Conservation (phyloP, 2,329 filamentous ascomycete species). For the Alternaria incomplexa region DNA sequence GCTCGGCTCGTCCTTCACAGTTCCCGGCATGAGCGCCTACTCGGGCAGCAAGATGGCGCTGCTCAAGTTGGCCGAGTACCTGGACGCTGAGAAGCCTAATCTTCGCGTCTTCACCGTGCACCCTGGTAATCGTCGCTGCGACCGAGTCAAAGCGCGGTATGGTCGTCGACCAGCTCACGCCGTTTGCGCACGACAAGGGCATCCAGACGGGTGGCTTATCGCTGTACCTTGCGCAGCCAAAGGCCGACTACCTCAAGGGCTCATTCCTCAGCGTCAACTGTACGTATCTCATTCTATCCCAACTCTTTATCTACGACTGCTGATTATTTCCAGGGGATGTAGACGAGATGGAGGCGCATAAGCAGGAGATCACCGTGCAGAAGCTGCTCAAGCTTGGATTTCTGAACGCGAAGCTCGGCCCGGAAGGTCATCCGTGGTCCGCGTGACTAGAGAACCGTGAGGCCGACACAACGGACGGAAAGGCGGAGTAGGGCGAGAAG, state of each 20-base stretch:
- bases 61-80: slow-evolving; percentile 26
- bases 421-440: slow-evolving; percentile 24
- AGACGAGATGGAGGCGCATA: slow-evolving; percentile 33
- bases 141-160: slow-evolving; percentile 7
- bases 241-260: slow-evolving; percentile 27
- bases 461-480: background rate
- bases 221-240: slow-evolving; percentile 21
- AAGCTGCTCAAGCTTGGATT: slow-evolving; percentile 35
- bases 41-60: slow-evolving; percentile 29
- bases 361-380: slow-evolving; percentile 35
- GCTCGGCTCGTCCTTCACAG: slow-evolving; percentile 11
- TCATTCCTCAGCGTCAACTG: slow-evolving; percentile 33
- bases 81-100: slow-evolving; percentile 13
- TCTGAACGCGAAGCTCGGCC: slow-evolving; percentile 23
- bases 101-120: slow-evolving; percentile 21
- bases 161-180: background rate
- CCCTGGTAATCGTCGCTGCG: slow-evolving; percentile 29
- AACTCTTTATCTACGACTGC: background rate
- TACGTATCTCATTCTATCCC: background rate
- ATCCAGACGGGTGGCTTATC: slow-evolving; percentile 22
- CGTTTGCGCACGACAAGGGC: slow-evolving; percentile 1
- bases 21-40: slow-evolving; percentile 24
- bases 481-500: background rate
- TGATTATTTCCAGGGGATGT: slow-evolving; percentile 25
- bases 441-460: background rate